Evolutionary conservation across 108 stramenopile species (phyloP).

Genomic region (Skeletonema costatum): DNA sequence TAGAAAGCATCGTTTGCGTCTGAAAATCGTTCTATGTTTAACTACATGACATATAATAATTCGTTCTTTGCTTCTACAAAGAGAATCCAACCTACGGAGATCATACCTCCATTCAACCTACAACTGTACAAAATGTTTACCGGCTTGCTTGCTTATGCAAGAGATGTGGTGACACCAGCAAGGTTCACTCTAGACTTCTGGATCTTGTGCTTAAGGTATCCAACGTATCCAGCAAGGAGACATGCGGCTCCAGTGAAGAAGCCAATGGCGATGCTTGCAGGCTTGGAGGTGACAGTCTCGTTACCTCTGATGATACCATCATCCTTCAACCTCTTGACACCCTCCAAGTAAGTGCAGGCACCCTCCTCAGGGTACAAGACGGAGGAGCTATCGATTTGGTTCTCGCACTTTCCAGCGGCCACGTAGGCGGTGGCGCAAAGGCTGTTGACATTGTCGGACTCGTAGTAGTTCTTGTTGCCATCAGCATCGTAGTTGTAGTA

Average conservation of each 20-base stretch:
- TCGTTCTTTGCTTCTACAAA: no score
- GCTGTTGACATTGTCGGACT: conserved; percentile 51
- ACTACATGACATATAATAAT: no score
- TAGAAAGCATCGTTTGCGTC: no score
- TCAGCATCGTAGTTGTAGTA: conserved; percentile 48
- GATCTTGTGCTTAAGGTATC: conserved; percentile 69
- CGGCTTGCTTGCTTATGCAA: conserved; percentile 11
- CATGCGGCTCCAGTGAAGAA: conserved; percentile 72
- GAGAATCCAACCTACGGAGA: background rate
- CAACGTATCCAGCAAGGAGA: conserved; percentile 77
- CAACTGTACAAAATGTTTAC: background rate
- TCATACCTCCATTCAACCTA: background rate
- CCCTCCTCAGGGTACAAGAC: conserved; percentile 80
- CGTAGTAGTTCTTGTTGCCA: conserved; percentile 50
- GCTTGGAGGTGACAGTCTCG: conserved; percentile 61
- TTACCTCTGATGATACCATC: conserved; percentile 86
- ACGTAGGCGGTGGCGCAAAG: conserved; percentile 69
- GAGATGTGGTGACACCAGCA: conserved; percentile 31
- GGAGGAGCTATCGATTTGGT: conserved; percentile 49
- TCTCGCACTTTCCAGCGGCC: conserved; percentile 82
- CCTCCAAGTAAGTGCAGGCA: conserved; percentile 83
- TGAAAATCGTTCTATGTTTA: no score
- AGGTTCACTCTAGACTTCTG: conserved; percentile 43
- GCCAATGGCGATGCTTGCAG: conserved; percentile 74
- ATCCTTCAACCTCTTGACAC: conserved; percentile 78